Percentiles rank a stretch among this genome's conserved stretches.
These are phyloP conservation scores for Podaxis sp. DNA, from an alignment of 768 basidiomycete genomes.

Conservation along the genomic window DNA sequence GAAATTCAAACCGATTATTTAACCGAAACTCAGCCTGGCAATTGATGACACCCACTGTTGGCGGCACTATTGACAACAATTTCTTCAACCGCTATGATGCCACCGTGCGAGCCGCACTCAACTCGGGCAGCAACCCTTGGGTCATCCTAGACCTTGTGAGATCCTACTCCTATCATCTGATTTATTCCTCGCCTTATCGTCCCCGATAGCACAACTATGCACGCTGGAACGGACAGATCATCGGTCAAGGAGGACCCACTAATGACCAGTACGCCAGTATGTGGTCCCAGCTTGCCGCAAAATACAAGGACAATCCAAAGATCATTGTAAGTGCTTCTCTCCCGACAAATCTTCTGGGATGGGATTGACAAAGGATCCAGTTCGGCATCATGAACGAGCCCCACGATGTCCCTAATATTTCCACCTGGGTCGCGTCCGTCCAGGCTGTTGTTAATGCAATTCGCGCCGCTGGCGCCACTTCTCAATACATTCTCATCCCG, in stretches of 20 bases:
- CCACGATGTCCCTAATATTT: conserved; percentile 46
- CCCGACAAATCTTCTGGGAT: background rate
- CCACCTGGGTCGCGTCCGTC: conserved; percentile 44
- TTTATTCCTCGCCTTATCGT: background rate
- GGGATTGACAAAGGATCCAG: conserved; percentile 13
- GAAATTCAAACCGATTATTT: background rate
- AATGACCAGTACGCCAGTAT: conserved; percentile 48
- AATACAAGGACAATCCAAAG: conserved; percentile 39
- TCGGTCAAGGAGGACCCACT: conserved; percentile 57
- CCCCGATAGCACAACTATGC: conserved; percentile 52
- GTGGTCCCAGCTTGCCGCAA: conserved; percentile 51
- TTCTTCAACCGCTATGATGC: conserved; percentile 46
- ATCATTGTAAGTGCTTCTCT: conserved; percentile 38
- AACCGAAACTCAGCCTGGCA: conserved; percentile 41
- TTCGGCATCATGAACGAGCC: conserved; percentile 57
- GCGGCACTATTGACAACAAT: conserved; percentile 41
- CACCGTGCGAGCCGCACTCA: conserved; percentile 46
- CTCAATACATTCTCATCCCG: conserved; percentile 55
- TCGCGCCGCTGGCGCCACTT: conserved; percentile 51
- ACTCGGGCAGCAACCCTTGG: conserved; percentile 37
- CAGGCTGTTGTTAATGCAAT: conserved; percentile 61
- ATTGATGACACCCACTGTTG: conserved; percentile 46
- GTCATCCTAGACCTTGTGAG: conserved; percentile 51
- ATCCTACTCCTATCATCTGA: background rate
- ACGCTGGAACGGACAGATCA: conserved; percentile 53